Base-by-base conservation (phyloP, 805 yeast genomes). In the Kazachstania psychrophila region DNA sequence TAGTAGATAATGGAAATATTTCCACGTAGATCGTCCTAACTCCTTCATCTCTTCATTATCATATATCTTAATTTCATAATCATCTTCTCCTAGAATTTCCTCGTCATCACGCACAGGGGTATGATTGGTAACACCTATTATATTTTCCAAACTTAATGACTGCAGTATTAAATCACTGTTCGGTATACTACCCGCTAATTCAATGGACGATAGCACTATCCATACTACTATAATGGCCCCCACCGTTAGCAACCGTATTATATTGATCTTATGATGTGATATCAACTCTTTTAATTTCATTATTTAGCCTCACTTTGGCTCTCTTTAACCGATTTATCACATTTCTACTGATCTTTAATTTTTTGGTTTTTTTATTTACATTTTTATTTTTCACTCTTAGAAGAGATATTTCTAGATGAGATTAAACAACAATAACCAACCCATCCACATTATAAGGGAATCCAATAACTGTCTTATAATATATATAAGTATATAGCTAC, bases 1-100 rank as follows among this genome's bases (percentile, higher is more conserved):
- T 34, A 89, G 65, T 25, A 86, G 77, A 0, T 96, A 87, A 60
- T 89, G 98, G 51, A 89, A 75, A 25, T 88, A 61, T 51, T 72
- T 82, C 98, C 98, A 89, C 0, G 94, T 77, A 0, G 96, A 79
- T 39, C 82, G 71, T 1, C 98, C 98, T 5, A 89, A 69, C 49
- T 83, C 89, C 15, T 25, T n/a, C 4, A 9, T 6, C 27, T 14
- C 20, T 10, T 31, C 24, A 32, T 28, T 8, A 16, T 20, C 4
- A 6, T 19, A 4, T 6, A 4, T 19, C n/a, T 3, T 18, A n/a
- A 10, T 6, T 23, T 28, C 22, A 23, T 23, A 14, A 24, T 7
- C 12, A n/a, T 24, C n/a, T 12, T 19, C 16, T 6, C 18, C 7
- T 4, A 9, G 11, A 16, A 14, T n/a, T 4, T 23, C n/a, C 28